Evolutionary conservation across 73 alveolate genomes (phyloP).

Genomic region (Paramecium biaurelia): DNA sequence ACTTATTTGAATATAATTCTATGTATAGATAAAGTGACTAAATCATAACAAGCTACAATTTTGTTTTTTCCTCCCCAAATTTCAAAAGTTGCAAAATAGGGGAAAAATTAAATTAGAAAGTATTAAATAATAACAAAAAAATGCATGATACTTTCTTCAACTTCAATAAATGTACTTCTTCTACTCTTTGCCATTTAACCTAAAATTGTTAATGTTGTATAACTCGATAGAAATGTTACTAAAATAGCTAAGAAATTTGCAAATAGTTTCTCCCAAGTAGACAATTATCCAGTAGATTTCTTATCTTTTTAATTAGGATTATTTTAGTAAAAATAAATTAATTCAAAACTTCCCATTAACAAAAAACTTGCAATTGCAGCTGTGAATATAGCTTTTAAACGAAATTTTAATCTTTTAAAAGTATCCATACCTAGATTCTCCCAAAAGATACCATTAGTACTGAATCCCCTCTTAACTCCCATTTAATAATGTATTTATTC

Average conservation of each 20-base stretch:
- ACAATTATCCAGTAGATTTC: background rate
- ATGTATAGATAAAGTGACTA: background rate
- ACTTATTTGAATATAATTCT: background rate
- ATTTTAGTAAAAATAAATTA: conserved; percentile 6
- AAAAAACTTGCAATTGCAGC: background rate
- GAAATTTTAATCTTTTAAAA: conserved; percentile 17
- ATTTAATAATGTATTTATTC: conserved; percentile 23
- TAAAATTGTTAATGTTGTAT: background rate
- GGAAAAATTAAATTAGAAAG: background rate
- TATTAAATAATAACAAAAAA: background rate
- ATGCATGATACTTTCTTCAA: conserved; percentile 15
- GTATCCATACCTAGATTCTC: conserved; percentile 52
- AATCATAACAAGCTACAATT: conserved; percentile 18
- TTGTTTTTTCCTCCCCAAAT: background rate
- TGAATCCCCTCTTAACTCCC: conserved; percentile 15
- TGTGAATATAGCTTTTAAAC: background rate
- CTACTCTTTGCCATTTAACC: conserved; percentile 17
- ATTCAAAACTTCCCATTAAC: conserved; percentile 47
- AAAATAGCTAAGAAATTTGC: background rate
- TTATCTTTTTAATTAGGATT: background rate
- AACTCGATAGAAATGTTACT: conserved; percentile 7
- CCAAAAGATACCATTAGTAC: conserved; percentile 20
- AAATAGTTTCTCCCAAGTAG: background rate
- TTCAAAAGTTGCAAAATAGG: conserved; percentile 22
- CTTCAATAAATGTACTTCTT: conserved; percentile 39